These are phyloP conservation scores for Albizia julibrissin DNA, from an alignment of 306 rosid genomes.

Conservation along the genomic window DNA sequence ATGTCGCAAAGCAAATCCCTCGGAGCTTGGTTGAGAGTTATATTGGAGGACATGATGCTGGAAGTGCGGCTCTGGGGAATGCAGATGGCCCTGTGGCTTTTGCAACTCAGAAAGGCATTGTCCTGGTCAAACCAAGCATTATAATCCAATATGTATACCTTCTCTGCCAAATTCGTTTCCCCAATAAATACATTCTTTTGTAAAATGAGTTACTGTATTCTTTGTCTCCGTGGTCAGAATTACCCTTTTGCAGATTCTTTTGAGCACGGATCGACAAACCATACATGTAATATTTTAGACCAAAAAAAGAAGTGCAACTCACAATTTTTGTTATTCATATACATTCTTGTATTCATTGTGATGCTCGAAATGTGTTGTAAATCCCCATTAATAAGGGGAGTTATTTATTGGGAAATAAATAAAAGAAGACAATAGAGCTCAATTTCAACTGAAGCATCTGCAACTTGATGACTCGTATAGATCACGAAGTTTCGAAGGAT, in stretches of 20 bases:
- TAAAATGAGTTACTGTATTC: conserved; percentile 45
- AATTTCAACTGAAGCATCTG: conserved; percentile 6
- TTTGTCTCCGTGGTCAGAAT: conserved; percentile 49
- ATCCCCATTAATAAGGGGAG: conserved; percentile 32
- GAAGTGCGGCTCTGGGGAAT: conserved; percentile 74
- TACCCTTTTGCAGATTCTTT: conserved; percentile 22
- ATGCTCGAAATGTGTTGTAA: conserved; percentile 26
- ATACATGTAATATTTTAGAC: neutral
- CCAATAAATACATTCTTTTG: conserved; percentile 25
- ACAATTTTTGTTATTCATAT: conserved; percentile 8
- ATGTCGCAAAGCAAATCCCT: conserved; percentile 61
- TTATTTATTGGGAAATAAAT: conserved; percentile 15
- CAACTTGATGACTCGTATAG: neutral
- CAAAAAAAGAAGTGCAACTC: conserved; percentile 7
- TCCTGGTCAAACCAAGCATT: conserved; percentile 45
- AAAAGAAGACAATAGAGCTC: conserved; percentile 7
- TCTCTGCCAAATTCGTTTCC: conserved; percentile 23
- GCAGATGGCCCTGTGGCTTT: conserved; percentile 77
- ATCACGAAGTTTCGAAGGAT: neutral
- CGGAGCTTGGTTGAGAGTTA: conserved; percentile 50
- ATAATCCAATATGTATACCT: neutral
- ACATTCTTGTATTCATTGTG: conserved; percentile 13
- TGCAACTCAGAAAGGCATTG: conserved; percentile 58
- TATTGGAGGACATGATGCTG: conserved; percentile 60
- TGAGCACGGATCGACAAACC: conserved; percentile 35